phyloP scores from a whole-genome alignment of 768 basidiomycete genomes.

The Asterophora lycoperdoides region DNA sequence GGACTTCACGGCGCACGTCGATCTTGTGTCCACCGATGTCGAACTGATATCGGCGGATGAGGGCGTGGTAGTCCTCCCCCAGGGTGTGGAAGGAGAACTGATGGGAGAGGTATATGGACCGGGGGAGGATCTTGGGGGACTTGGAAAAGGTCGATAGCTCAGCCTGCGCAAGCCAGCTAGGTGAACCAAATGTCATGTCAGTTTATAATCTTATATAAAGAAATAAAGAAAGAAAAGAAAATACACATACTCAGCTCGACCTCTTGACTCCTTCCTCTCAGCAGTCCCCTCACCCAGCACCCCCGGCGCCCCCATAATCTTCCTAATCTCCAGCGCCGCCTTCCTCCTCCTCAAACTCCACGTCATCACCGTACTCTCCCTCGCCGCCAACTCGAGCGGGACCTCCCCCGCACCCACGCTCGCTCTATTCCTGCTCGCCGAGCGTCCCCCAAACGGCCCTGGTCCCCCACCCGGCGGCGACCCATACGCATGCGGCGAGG shows the following conservation, averaged over 20 bases:
- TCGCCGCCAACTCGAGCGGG: constrained; percentile 32
- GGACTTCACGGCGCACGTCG: constrained; percentile 69
- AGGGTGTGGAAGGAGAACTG: constrained; percentile 81
- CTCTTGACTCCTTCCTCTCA: not conserved
- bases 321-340: constrained; percentile 37
- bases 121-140: constrained; percentile 57
- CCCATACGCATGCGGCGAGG: not conserved
- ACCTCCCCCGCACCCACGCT: constrained; percentile 7
- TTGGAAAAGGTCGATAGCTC: constrained; percentile 75
- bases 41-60: constrained; percentile 61
- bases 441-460: not conserved
- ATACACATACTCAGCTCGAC: constrained; percentile 33
- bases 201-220: not conserved
- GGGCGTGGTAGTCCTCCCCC: constrained; percentile 74
- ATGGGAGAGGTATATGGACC: constrained; percentile 77
- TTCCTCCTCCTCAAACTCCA: constrained; percentile 59
- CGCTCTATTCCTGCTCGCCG: not conserved
- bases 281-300: too few species aligned
- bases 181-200: constrained; percentile 2
- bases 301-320: too few species aligned
- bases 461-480: constrained; percentile 26
- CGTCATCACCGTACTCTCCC: constrained; percentile 47
- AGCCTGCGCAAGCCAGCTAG: constrained; percentile 70
- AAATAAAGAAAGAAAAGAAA: constrained; percentile 1
- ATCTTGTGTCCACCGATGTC: constrained; percentile 56